These are phyloP conservation scores for Termitomyces titanicus DNA, from an alignment of 768 basidiomycete genomes.

Conservation along the genomic window DNA sequence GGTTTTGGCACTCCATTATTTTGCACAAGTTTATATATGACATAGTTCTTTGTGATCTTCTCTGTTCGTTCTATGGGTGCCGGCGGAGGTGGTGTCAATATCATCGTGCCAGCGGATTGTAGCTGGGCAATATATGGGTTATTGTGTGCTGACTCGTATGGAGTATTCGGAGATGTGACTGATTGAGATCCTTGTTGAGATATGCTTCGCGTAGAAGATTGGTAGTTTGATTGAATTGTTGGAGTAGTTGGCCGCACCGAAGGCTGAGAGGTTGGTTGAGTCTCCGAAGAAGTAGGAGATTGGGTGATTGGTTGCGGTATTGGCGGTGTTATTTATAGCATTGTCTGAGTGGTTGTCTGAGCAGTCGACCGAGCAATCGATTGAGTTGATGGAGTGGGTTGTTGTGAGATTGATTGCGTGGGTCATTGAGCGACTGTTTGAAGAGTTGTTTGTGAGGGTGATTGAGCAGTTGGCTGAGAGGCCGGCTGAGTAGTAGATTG, in stretches of 20 bases:
- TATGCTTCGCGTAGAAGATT: slow-evolving; percentile 1
- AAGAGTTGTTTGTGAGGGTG: background rate
- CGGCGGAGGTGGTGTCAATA: slow-evolving; percentile 11
- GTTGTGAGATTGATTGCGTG: background rate
- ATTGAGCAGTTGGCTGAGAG: background rate
- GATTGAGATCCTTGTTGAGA: background rate
- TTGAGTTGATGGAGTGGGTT: background rate
- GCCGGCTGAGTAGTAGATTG: background rate
- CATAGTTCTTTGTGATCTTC: slow-evolving; percentile 62
- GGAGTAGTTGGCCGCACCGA: background rate
- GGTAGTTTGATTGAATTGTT: slow-evolving; percentile 2
- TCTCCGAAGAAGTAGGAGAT: background rate
- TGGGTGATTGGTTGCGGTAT: background rate
- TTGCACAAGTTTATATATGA: slow-evolving; percentile 62
- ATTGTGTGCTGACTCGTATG: slow-evolving; percentile 12
- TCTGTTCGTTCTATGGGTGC: slow-evolving; percentile 37
- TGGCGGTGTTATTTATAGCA: background rate
- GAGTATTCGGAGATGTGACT: slow-evolving; percentile 8
- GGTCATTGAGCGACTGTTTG: background rate
- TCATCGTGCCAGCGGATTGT: slow-evolving; percentile 1
- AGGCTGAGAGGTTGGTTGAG: slow-evolving; percentile 4
- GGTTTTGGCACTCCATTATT: slow-evolving; percentile 45
- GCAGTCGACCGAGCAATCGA: background rate
- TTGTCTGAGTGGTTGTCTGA: too few relatives aligned
- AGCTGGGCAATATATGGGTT: slow-evolving; percentile 15